These are phyloP conservation scores for Apiospora aurea DNA, from an alignment of 2,329 filamentous ascomycete species.

Conservation along the genomic window DNA sequence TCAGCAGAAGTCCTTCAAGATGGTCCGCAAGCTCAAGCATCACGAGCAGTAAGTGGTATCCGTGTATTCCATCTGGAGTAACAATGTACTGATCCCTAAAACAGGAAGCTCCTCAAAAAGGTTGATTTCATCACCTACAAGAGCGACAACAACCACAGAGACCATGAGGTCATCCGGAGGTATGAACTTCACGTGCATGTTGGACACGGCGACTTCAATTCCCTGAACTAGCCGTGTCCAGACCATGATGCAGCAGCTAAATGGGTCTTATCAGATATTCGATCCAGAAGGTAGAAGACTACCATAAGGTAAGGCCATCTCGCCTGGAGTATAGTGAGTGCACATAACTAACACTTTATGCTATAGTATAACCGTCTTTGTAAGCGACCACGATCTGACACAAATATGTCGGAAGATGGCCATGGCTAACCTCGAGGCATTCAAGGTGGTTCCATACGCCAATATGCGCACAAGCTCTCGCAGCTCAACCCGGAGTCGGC, in stretches of 20 bases:
- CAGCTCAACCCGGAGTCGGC: constrained; percentile 81
- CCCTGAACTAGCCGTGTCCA: not conserved
- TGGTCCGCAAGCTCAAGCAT: constrained; percentile 96
- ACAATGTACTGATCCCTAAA: not conserved
- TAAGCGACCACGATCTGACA: not conserved
- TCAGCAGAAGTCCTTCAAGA: constrained; percentile 49
- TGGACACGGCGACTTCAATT: not conserved
- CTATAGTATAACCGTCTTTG: constrained; percentile 53
- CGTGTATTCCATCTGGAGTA: not conserved
- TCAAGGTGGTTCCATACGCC: constrained; percentile 59
- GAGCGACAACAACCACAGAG: constrained; percentile 85
- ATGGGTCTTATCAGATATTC: constrained; percentile 68
- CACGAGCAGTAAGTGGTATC: constrained; percentile 67
- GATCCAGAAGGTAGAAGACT: constrained; percentile 89
- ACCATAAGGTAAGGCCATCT: constrained; percentile 56
- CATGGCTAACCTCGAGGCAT: constrained; percentile 29
- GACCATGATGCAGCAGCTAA: constrained; percentile 63
- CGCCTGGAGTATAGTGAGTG: not conserved
- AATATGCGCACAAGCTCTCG: constrained; percentile 87
- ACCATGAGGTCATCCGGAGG: constrained; percentile 57
- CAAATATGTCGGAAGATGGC: not conserved
- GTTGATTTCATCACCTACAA: constrained; percentile 97
- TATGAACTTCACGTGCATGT: not conserved
- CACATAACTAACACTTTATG: not conserved
- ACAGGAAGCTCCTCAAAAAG: constrained; percentile 85